Evolutionary conservation across 345 rosid genomes (phyloP).

Genomic region (Carallia pectinifolia): DNA sequence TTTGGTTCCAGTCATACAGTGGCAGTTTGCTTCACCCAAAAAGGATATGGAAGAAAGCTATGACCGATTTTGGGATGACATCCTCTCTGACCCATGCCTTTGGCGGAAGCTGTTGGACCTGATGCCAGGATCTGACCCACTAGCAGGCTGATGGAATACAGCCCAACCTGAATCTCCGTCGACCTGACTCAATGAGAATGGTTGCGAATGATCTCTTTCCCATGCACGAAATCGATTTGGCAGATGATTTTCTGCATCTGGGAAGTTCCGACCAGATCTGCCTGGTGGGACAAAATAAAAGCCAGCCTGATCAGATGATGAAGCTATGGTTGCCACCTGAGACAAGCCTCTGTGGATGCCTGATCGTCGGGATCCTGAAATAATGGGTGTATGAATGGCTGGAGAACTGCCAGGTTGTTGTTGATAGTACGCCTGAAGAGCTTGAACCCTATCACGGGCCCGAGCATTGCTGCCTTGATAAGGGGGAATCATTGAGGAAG

Average conservation of each 20-base stretch:
- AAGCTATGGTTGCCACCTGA: constrained; percentile 56
- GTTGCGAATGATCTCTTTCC: constrained; percentile 46
- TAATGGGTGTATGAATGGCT: constrained; percentile 49
- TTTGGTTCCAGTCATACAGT: constrained; percentile 37
- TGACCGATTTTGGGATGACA: constrained; percentile 54
- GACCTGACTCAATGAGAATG: constrained; percentile 52
- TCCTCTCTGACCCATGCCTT: constrained; percentile 73
- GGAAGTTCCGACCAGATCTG: constrained; percentile 48
- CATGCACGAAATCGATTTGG: constrained; percentile 17
- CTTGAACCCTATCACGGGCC: constrained; percentile 83
- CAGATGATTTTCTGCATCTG: constrained; percentile 32
- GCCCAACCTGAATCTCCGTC: constrained; percentile 70
- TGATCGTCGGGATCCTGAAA: constrained; percentile 53
- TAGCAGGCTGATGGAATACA: constrained; percentile 50
- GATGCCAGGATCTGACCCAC: constrained; percentile 41
- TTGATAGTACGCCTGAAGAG: constrained; percentile 92
- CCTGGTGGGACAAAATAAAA: constrained; percentile 62
- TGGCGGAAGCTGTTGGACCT: constrained; percentile 60
- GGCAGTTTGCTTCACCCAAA: constrained; percentile 35
- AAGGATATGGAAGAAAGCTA: constrained; percentile 23
- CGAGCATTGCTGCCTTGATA: constrained; percentile 92
- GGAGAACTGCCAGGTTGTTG: constrained; percentile 61
- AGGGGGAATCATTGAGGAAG: constrained; percentile 64
- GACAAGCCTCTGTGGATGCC: constrained; percentile 48
- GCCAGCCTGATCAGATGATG: constrained; percentile 69